These are phyloP conservation scores for Daldinia concentrica DNA, from an alignment of 495 filamentous ascomycete genomes.

Conservation along the genomic window DNA sequence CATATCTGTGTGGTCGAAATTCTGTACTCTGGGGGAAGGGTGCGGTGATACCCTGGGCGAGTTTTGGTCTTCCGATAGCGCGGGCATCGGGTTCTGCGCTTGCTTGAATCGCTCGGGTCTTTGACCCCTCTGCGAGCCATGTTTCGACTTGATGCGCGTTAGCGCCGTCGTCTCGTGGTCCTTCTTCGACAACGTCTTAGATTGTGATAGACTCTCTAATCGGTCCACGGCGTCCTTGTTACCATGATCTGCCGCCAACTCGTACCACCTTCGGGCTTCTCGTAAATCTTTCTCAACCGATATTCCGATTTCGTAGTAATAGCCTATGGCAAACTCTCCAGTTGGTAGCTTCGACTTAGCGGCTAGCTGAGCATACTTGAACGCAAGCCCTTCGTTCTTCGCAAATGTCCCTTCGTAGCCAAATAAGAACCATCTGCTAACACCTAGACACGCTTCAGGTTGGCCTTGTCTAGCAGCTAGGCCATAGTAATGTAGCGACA, in stretches of 20 bases:
- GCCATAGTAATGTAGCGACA: slow-evolving; percentile 95
- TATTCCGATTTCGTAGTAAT: slow-evolving; percentile 97
- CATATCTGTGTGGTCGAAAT: slow-evolving; percentile 64
- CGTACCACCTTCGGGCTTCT: slow-evolving; percentile 90
- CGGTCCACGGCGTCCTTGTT: slow-evolving; percentile 87
- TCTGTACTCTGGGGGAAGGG: slow-evolving; percentile 47
- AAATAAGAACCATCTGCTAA: slow-evolving; percentile 98
- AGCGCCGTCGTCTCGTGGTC: slow-evolving; percentile 95
- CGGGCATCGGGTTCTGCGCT: slow-evolving; percentile 58
- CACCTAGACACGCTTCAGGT: slow-evolving; percentile 91
- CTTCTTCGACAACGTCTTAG: slow-evolving; percentile 84
- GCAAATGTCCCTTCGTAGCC: slow-evolving; percentile 90
- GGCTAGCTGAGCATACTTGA: slow-evolving; percentile 86
- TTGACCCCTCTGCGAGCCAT: slow-evolving; percentile 83
- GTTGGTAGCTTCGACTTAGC: slow-evolving; percentile 82
- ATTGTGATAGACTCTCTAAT: slow-evolving; percentile 84
- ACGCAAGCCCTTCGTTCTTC: slow-evolving; percentile 95
- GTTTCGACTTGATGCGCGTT: slow-evolving; percentile 87
- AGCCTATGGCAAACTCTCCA: slow-evolving; percentile 96
- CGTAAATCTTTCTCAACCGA: slow-evolving; percentile 81
- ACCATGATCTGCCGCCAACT: slow-evolving; percentile 86
- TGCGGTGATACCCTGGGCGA: slow-evolving; percentile 44
- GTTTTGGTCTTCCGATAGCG: slow-evolving; percentile 54
- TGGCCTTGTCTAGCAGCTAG: slow-evolving; percentile 89
- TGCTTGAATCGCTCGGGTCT: slow-evolving; percentile 71